Evolutionary conservation across 306 rosid species (phyloP).

Genomic region (Delonix regia): DNA sequence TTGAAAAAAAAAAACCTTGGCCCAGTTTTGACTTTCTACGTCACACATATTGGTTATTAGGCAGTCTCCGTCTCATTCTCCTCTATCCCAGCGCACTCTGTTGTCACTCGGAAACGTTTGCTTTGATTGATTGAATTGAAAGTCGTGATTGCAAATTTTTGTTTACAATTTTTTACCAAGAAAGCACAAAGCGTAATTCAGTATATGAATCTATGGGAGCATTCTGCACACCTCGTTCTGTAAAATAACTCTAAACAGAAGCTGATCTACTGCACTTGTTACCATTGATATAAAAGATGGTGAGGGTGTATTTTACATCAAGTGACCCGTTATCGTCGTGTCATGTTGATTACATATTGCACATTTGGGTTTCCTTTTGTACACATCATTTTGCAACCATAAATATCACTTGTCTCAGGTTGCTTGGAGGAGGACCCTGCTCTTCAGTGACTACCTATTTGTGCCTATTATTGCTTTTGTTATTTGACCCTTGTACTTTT

Average conservation of each 20-base stretch:
- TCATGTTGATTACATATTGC: slow-evolving; percentile 27
- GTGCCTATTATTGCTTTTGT: slow-evolving; percentile 24
- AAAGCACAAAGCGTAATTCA: background rate
- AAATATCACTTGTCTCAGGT: slow-evolving; percentile 18
- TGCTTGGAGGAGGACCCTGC: slow-evolving; percentile 16
- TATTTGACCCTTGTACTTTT: background rate
- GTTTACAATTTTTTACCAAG: background rate
- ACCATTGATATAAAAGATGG: background rate
- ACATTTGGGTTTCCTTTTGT: background rate
- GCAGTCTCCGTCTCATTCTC: background rate
- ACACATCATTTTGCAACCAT: background rate
- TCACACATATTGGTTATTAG: background rate
- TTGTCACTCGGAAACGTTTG: slow-evolving; percentile 28
- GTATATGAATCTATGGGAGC: background rate
- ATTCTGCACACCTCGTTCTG: background rate
- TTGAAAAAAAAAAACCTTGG: background rate
- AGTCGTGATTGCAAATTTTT: background rate
- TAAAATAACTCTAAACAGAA: background rate
- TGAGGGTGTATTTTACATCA: slow-evolving; percentile 37
- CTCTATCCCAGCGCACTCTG: slow-evolving; percentile 2
- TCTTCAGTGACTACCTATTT: slow-evolving; percentile 39
- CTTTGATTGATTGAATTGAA: background rate
- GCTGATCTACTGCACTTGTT: background rate
- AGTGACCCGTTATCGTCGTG: slow-evolving; percentile 38
- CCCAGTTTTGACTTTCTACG: background rate